These are phyloP conservation scores for Trifolium dubium DNA, from an alignment of 306 rosid genomes.

Conservation along the genomic window DNA sequence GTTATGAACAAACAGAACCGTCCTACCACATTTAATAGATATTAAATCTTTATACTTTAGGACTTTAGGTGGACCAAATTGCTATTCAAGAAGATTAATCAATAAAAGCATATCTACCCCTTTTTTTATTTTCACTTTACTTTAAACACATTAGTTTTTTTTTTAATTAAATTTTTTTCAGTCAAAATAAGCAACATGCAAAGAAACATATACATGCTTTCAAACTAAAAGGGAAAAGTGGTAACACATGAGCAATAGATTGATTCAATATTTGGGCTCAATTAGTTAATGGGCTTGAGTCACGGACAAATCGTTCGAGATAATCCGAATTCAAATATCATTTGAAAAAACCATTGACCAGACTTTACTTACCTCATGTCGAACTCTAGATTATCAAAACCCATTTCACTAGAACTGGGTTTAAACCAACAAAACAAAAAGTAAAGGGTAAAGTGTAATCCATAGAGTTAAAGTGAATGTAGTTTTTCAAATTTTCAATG, in stretches of 20 bases:
- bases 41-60: too few species aligned
- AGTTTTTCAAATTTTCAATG: background rate
- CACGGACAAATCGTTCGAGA: too few species aligned
- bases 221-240: background rate
- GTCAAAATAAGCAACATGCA: conserved; percentile 7
- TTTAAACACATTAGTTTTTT: background rate
- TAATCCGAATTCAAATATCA: too few species aligned
- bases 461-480: conserved; percentile 16
- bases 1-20: background rate
- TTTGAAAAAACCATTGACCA: too few species aligned
- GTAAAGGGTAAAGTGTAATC: background rate
- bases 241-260: background rate
- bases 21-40: conserved; percentile 25
- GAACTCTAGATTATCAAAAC: too few species aligned
- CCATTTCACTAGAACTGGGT: too few species aligned
- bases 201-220: background rate
- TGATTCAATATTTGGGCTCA: background rate
- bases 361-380: too few species aligned
- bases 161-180: background rate
- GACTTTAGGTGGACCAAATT: conserved; percentile 22
- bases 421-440: too few species aligned
- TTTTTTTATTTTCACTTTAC: conserved; percentile 1
- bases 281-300: too few species aligned
- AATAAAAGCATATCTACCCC: conserved; percentile 17
- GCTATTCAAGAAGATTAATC: conserved; percentile 26